Evolutionary conservation across 768 basidiomycete genomes (phyloP).

Genomic region (Russula olivacea): DNA sequence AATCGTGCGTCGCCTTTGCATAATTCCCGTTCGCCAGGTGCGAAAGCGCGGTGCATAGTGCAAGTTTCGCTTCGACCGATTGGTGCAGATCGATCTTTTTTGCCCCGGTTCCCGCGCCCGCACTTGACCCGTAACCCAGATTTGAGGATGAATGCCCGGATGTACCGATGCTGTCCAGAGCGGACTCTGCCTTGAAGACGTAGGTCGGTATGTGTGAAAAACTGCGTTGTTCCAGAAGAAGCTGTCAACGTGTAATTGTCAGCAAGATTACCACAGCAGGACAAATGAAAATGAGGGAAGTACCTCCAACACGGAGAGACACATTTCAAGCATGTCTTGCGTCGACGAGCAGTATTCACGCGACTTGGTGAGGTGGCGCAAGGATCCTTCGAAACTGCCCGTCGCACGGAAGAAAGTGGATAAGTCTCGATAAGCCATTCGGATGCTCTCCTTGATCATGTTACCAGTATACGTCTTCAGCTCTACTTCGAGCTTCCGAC

Average conservation of each 20-base stretch:
- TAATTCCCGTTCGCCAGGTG: slow-evolving; percentile 66
- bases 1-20: slow-evolving; percentile 71
- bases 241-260: slow-evolving; percentile 38
- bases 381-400: slow-evolving; percentile 64
- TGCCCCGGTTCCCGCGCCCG: slow-evolving; percentile 24
- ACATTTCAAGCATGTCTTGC: slow-evolving; percentile 92
- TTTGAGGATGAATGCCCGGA: slow-evolving; percentile 22
- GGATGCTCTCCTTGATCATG: slow-evolving; percentile 98
- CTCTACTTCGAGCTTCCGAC: slow-evolving; percentile 84
- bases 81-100: slow-evolving; percentile 48
- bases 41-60: slow-evolving; percentile 74
- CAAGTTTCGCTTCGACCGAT: slow-evolving; percentile 69
- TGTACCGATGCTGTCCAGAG: slow-evolving; percentile 58
- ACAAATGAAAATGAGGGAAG: background rate
- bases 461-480: slow-evolving; percentile 92
- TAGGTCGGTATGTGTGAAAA: slow-evolving; percentile 88
- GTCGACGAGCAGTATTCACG: slow-evolving; percentile 90
- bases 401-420: slow-evolving; percentile 68
- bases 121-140: slow-evolving; percentile 25
- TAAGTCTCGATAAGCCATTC: slow-evolving; percentile 88
- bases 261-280: background rate
- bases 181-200: slow-evolving; percentile 92
- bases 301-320: slow-evolving; percentile 75
- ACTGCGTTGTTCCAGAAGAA: slow-evolving; percentile 80
- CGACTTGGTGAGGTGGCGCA: slow-evolving; percentile 85